Conservation (phyloP, 169 alveolate species). For the Condylostoma magnum region DNA sequence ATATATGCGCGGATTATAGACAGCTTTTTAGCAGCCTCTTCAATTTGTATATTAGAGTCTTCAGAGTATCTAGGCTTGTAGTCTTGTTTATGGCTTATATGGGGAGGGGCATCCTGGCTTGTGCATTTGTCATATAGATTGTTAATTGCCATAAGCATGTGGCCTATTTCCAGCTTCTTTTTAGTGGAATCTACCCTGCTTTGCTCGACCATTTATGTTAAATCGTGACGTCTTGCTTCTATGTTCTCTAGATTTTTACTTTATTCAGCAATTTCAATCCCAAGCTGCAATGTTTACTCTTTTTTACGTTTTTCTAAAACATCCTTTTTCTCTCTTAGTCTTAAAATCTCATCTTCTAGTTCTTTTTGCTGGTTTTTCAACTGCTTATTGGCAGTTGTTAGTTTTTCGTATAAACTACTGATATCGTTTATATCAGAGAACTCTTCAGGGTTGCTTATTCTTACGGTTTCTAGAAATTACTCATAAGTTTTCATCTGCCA, state of each 20-base stretch:
- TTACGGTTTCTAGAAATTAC: constrained; percentile 56
- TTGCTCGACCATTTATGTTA: constrained; percentile 1
- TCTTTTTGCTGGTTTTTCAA: constrained; percentile 40
- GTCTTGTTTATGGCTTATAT: constrained; percentile 6
- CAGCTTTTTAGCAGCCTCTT: constrained; percentile 7
- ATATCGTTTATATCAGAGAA: constrained; percentile 60
- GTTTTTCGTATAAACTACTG: constrained; percentile 38
- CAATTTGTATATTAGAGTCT: neutral
- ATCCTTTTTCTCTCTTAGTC: constrained; percentile 33
- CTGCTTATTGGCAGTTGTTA: constrained; percentile 47
- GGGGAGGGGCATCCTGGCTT: constrained; percentile 2
- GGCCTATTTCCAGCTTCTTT: constrained; percentile 19
- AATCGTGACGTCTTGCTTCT: constrained; percentile 38
- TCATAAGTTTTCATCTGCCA: constrained; percentile 57
- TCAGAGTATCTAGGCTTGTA: neutral
- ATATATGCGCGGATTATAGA: constrained; percentile 19
- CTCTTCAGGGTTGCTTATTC: constrained; percentile 61
- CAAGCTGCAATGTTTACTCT: constrained; percentile 36
- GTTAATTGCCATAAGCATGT: constrained; percentile 31
- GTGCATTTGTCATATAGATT: constrained; percentile 12
- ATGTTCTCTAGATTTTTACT: constrained; percentile 47
- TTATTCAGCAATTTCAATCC: constrained; percentile 48
- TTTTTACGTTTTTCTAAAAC: constrained; percentile 39
- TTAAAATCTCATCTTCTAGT: constrained; percentile 39
- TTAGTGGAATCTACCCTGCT: neutral